These are phyloP conservation scores for Trametes hirsuta DNA, from an alignment of 1,284 basidiomycete species.

Conservation along the genomic window DNA sequence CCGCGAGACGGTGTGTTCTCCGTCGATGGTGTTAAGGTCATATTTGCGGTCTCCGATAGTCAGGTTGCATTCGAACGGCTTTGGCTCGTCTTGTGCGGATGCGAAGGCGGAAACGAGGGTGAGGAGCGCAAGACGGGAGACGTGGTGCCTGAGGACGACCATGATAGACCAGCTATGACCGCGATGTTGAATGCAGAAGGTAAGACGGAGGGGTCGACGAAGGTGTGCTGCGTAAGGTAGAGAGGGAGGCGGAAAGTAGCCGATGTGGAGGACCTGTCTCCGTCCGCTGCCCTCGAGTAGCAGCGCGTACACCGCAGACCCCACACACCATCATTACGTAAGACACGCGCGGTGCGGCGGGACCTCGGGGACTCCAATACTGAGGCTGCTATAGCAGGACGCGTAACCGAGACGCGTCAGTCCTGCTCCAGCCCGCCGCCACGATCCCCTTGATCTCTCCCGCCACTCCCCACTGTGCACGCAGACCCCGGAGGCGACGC, in stretches of 20 bases:
- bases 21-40: slow-evolving; percentile 59
- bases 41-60: slow-evolving; percentile 51
- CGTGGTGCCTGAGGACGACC: slow-evolving; percentile 28
- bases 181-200: neutral
- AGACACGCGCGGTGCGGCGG: slow-evolving; percentile 36
- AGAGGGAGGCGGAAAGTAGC: neutral
- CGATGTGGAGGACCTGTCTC: neutral
- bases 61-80: slow-evolving; percentile 58
- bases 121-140: slow-evolving; percentile 38
- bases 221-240: neutral
- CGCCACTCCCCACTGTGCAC: neutral
- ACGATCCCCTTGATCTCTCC: slow-evolving; percentile 14
- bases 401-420: slow-evolving; percentile 34
- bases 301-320: slow-evolving; percentile 12
- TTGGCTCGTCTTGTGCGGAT: slow-evolving; percentile 41
- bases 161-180: slow-evolving; percentile 22
- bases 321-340: slow-evolving; percentile 33
- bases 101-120: slow-evolving; percentile 37
- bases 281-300: slow-evolving; percentile 6
- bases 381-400: slow-evolving; percentile 8
- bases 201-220: neutral
- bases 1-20: slow-evolving; percentile 48
- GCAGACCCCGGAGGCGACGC: neutral
- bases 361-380: slow-evolving; percentile 24
- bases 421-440: slow-evolving; percentile 9